Conservation (phyloP, 2,329 filamentous ascomycete species). For the Pseudocercospora crystallina region DNA sequence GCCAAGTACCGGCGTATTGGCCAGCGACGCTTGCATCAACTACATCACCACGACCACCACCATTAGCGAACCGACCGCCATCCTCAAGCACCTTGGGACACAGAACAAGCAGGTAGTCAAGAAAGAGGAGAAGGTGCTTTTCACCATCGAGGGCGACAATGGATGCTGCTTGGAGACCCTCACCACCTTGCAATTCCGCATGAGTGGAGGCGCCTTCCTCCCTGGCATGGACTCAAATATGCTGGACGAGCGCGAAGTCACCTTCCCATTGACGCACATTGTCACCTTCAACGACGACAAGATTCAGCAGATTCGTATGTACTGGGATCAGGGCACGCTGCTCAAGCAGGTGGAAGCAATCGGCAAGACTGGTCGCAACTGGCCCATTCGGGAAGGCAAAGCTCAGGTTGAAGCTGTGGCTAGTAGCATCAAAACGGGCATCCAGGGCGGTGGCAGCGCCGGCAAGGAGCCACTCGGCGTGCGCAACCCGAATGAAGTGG, state of each 20-base stretch:
- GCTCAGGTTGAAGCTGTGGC: conserved; percentile 71
- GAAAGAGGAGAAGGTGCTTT: conserved; percentile 75
- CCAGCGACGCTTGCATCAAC: conserved; percentile 55
- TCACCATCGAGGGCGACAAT: conserved; percentile 68
- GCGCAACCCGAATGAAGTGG: conserved; percentile 26
- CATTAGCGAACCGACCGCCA: conserved; percentile 68
- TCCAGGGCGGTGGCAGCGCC: conserved; percentile 24
- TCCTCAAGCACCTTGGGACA: conserved; percentile 76
- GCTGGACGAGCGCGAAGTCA: conserved; percentile 75
- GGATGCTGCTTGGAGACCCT: conserved; percentile 76
- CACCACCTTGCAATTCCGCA: conserved; percentile 77
- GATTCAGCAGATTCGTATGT: conserved; percentile 83
- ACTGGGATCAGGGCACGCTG: conserved; percentile 92
- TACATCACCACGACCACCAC: conserved; percentile 87
- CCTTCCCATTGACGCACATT: conserved; percentile 84
- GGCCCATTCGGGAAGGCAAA: conserved; percentile 86
- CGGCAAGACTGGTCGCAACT: conserved; percentile 83
- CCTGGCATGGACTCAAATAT: conserved; percentile 94
- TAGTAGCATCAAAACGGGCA: conserved; percentile 32
- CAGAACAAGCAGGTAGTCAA: conserved; percentile 76
- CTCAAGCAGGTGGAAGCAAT: conserved; percentile 94
- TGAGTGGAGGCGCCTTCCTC: conserved; percentile 80
- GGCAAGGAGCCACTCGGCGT: conserved; percentile 11
- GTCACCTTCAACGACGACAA: conserved; percentile 78
- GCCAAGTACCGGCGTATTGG: conserved; percentile 44